These are phyloP conservation scores for Cryptomeria japonica DNA, from an alignment of 75 land plant species.

Conservation along the genomic window DNA sequence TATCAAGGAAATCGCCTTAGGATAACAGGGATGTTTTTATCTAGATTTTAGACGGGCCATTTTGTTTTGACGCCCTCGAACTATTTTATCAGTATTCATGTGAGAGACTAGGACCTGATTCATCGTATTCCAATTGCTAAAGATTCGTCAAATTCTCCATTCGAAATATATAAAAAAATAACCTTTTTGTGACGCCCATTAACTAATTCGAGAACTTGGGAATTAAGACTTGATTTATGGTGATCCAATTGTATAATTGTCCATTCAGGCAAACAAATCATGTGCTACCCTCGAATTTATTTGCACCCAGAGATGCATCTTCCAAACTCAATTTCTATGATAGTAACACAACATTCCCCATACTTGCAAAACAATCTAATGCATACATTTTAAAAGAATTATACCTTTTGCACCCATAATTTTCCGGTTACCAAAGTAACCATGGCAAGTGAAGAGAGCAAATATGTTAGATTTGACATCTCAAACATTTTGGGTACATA, in stretches of 20 bases:
- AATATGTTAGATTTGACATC: too few species aligned
- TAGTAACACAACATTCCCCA: not conserved
- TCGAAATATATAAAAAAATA: too few species aligned
- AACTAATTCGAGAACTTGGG: not conserved
- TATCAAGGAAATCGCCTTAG: not conserved
- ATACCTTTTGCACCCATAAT: not conserved
- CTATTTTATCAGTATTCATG: too few species aligned
- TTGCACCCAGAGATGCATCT: not conserved
- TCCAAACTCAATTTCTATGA: too few species aligned
- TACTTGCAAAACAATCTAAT: too few species aligned
- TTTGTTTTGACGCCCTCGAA: too few species aligned
- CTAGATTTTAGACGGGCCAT: not conserved
- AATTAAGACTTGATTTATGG: not conserved
- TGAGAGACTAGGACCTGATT: not conserved
- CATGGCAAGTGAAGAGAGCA: not conserved
- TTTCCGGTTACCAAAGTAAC: not conserved
- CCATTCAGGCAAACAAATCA: not conserved
- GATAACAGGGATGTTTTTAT: not conserved
- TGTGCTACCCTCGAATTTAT: not conserved
- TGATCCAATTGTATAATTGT: not conserved
- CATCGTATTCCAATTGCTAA: not conserved
- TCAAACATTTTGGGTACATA: too few species aligned
- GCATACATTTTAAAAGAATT: too few species aligned
- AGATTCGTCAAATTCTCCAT: too few species aligned
- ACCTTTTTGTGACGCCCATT: too few species aligned